Evolutionary conservation across 2,329 filamentous ascomycete genomes (phyloP).

Genomic region (Metarhizium sp.): DNA sequence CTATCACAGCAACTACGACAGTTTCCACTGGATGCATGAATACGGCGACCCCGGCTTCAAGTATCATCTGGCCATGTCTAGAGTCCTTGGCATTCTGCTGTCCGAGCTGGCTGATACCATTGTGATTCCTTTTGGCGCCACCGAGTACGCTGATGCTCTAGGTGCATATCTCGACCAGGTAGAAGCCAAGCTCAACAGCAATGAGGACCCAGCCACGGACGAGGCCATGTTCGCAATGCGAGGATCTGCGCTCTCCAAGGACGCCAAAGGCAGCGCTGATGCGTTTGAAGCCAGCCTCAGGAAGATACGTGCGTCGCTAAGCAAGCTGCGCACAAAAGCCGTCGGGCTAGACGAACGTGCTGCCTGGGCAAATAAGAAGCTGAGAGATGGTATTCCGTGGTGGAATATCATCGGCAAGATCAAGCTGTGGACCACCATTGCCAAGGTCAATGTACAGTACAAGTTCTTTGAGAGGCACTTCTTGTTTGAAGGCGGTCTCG

Average conservation of each 20-base stretch:
- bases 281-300: conserved; percentile 30
- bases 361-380: conserved; percentile 30
- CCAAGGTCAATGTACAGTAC: conserved; percentile 67
- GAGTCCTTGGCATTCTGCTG: conserved; percentile 53
- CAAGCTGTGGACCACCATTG: conserved; percentile 53
- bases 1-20: conserved; percentile 90
- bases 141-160: conserved; percentile 53
- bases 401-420: conserved; percentile 66
- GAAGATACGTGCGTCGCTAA: conserved; percentile 28
- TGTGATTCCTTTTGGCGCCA: conserved; percentile 54
- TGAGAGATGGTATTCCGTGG: conserved; percentile 56
- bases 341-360: conserved; percentile 36
- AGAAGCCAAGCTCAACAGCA: conserved; percentile 35
- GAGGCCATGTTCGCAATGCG: conserved; percentile 22
- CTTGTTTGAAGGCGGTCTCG: conserved; percentile 64
- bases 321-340: conserved; percentile 29
- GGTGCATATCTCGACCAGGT: conserved; percentile 41
- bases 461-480: conserved; percentile 78
- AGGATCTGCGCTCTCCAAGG: conserved; percentile 13
- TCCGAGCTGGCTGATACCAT: conserved; percentile 52
- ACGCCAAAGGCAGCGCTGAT: conserved; percentile 24
- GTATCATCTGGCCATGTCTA: conserved; percentile 59
- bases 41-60: conserved; percentile 63
- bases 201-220: conserved; percentile 13
- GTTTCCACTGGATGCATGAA: conserved; percentile 78